These are phyloP conservation scores for Clarireedia paspali DNA, from an alignment of 2,329 filamentous ascomycete species.

Conservation along the genomic window DNA sequence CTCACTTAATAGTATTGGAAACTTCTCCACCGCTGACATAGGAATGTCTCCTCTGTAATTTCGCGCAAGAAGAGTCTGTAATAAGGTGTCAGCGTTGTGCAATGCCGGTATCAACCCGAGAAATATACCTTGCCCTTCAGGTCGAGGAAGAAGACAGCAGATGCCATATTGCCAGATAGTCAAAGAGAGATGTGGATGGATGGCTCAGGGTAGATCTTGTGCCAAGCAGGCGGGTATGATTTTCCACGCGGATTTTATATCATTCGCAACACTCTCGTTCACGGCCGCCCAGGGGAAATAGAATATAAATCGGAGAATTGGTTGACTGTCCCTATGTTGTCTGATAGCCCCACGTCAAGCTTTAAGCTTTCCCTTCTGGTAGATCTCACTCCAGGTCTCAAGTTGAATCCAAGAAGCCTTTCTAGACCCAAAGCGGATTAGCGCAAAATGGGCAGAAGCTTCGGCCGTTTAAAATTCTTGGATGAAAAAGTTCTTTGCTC, in stretches of 20 bases:
- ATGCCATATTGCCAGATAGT: conserved; percentile 61
- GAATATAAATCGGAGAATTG: background rate
- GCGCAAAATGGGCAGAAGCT: background rate
- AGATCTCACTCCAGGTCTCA: conserved; percentile 3
- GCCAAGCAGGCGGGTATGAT: conserved; percentile 13
- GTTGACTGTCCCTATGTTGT: background rate
- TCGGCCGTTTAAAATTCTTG: no score
- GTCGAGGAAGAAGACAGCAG: conserved; percentile 96
- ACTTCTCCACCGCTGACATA: conserved; percentile 98
- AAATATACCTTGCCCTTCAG: conserved; percentile 91
- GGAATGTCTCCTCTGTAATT: conserved; percentile 98
- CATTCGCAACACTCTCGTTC: conserved; percentile 16
- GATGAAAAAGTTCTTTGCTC: conserved; percentile 18
- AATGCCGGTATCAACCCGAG: conserved; percentile 2
- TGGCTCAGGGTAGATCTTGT: background rate
- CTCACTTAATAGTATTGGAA: conserved; percentile 90
- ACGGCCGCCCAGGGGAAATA: background rate
- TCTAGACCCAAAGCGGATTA: background rate
- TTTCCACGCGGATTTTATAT: conserved; percentile 9
- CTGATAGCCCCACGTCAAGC: conserved; percentile 21
- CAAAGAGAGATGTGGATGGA: background rate
- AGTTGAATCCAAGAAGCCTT: background rate
- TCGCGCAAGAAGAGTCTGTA: conserved; percentile 88
- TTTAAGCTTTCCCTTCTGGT: conserved; percentile 1
- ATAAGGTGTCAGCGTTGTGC: conserved; percentile 17